Evolutionary conservation across 768 basidiomycete species (phyloP).

Genomic region (Tricholoma hemisulphureum): DNA sequence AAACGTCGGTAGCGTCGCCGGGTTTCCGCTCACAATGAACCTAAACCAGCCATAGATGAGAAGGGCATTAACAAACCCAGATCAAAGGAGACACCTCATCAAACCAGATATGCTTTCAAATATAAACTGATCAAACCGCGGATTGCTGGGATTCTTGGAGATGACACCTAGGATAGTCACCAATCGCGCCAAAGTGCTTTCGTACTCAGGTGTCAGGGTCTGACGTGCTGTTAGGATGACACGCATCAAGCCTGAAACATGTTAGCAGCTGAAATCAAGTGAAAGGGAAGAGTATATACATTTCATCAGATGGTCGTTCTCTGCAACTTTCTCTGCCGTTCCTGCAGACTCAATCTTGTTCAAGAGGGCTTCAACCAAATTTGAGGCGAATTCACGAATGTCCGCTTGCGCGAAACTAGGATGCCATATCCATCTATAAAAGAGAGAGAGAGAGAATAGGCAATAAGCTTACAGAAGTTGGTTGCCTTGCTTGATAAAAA

Average conservation of each 20-base stretch:
- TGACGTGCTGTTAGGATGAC: conserved; percentile 88
- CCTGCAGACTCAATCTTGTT: conserved; percentile 74
- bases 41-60: conserved; percentile 34
- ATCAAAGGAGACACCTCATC: conserved; percentile 58
- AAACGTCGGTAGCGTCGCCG: conserved; percentile 66
- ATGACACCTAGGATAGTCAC: conserved; percentile 84
- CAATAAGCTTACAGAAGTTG: conserved; percentile 62
- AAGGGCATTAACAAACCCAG: neutral
- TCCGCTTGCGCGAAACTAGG: conserved; percentile 84
- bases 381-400: conserved; percentile 77
- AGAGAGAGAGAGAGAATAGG: neutral
- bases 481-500: conserved; percentile 82
- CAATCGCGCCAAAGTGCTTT: conserved; percentile 65
- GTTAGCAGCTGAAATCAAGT: neutral
- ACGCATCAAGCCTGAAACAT: conserved; percentile 79
- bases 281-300: conserved; percentile 49
- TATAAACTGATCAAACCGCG: conserved; percentile 95
- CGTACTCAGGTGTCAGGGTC: conserved; percentile 65
- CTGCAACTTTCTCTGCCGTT: conserved; percentile 89
- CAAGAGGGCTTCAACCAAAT: conserved; percentile 70
- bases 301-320: conserved; percentile 98
- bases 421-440: neutral
- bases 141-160: conserved; percentile 96
- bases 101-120: conserved; percentile 96
- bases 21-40: conserved; percentile 75